Evolutionary conservation across 2,329 filamentous ascomycete species (phyloP), one percentile per base, ranked within the genome.

Genomic region (Colletotrichum cuscutae): DNA sequence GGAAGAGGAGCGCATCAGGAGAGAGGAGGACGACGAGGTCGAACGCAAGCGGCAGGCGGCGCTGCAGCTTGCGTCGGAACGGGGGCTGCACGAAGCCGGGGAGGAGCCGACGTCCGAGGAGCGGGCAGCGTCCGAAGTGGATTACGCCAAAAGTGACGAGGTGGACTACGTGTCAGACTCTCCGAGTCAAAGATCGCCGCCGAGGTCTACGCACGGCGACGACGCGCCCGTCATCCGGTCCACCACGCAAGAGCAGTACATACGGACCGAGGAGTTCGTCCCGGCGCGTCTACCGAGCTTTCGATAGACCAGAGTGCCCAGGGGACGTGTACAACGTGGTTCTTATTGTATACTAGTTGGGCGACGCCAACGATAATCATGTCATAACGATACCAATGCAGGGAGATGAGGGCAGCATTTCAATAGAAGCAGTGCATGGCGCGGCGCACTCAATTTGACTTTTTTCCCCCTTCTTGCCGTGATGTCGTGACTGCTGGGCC

Each of bases 281-380:
- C 89, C 90, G 4, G 90, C 90, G 46, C 84, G 89, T 71, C 79
- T 92, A 72, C 90, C 90, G 49, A 84, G 85, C 66, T 89, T 92
- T 81, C 82, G 82, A 75, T 89, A 74, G 56, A 56, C 65, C 66
- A 58, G 67, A 73, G 35, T 52, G 54, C 15, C 24, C 22, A 9
- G n/a, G 65, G 28, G 60, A 71, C 49, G 22, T 46, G 65, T 49
- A 30, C 67, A 26, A 56, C 32, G 66, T 52, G 65, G 37, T 3
- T 49, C n/a, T 30, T 65, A 61, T 42, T 73, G 61, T 65, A 65
- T 73, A 71, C 70, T 71, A 71, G 67, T 65, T 42, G 71, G 61
- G 35, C n/a, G 22, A 62, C 53, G 35, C 62, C 59, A 46, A 63
- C 46, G 58, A 67, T 59, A 35, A 24, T 73, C 65, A 74, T 72